phyloP scores from a whole-genome alignment of 352 stramenopile species.

The Phytophthora boehmeriae region DNA sequence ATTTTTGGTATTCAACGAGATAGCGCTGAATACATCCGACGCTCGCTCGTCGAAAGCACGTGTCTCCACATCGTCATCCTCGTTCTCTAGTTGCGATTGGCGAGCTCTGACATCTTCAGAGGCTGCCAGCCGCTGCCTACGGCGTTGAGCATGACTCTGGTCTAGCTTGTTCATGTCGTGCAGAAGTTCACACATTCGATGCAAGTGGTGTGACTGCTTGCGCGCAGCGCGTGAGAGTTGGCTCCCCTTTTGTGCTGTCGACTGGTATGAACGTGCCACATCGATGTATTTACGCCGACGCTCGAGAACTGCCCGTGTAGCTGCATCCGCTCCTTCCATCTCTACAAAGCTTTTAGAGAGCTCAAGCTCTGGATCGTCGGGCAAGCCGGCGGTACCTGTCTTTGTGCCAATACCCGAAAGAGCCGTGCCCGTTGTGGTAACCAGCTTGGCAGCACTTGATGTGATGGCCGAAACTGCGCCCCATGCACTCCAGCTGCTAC shows the following conservation, averaged over 20 bases:
- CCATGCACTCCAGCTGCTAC: slow-evolving; percentile 69
- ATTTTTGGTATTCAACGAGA: slow-evolving; percentile 75
- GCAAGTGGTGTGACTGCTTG: slow-evolving; percentile 68
- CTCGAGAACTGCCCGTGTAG: slow-evolving; percentile 36
- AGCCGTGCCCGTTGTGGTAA: slow-evolving; percentile 69
- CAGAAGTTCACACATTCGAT: slow-evolving; percentile 74
- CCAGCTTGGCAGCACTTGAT: slow-evolving; percentile 74
- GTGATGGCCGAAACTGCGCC: slow-evolving; percentile 75
- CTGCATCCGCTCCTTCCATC: slow-evolving; percentile 29
- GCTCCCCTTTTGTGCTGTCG: slow-evolving; percentile 61
- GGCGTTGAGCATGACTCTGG: slow-evolving; percentile 47
- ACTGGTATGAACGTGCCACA: slow-evolving; percentile 64
- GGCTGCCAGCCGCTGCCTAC: slow-evolving; percentile 35
- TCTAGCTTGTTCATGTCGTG: slow-evolving; percentile 78
- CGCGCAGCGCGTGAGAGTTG: slow-evolving; percentile 67
- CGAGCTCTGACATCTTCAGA: slow-evolving; percentile 25
- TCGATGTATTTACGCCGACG: slow-evolving; percentile 72
- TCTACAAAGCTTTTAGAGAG: slow-evolving; percentile 65
- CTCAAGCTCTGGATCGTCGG: slow-evolving; percentile 37
- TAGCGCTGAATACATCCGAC: slow-evolving; percentile 72
- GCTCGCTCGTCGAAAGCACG: slow-evolving; percentile 71
- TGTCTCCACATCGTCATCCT: slow-evolving; percentile 75
- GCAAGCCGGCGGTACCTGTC: slow-evolving; percentile 31
- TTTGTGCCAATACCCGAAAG: slow-evolving; percentile 48
- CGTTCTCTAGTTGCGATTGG: slow-evolving; percentile 10